These are phyloP conservation scores for Schizochytrium sp. DNA, from an alignment of 108 stramenopile genomes.

Conservation along the genomic window DNA sequence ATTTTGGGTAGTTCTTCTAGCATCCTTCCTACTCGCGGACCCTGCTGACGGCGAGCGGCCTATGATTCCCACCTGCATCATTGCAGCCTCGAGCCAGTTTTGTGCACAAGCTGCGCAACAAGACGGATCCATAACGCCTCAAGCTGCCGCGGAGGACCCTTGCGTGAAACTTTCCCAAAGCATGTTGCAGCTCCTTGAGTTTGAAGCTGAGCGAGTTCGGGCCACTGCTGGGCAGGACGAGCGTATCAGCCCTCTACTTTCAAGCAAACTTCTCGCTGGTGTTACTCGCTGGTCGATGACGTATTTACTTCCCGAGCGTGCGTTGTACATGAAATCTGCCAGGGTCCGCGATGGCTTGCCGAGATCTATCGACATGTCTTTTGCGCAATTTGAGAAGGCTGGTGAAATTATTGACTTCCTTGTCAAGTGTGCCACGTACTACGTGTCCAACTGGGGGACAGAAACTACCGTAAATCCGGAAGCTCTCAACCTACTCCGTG, in stretches of 20 bases:
- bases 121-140: not conserved
- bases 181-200: slow-evolving; percentile 13
- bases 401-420: slow-evolving; percentile 10
- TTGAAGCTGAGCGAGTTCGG: slow-evolving; percentile 29
- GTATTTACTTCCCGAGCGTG: slow-evolving; percentile 19
- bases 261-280: slow-evolving; percentile 1
- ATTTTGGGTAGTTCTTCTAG: slow-evolving; percentile 41
- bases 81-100: not conserved
- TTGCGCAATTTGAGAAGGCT: slow-evolving; percentile 10
- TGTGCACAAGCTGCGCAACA: not conserved
- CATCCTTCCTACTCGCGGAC: slow-evolving; percentile 25
- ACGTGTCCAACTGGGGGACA: slow-evolving; percentile 48
- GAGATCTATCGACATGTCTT: slow-evolving; percentile 4
- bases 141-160: slow-evolving; percentile 1
- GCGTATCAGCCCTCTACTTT: slow-evolving; percentile 30
- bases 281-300: slow-evolving; percentile 43
- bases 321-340: slow-evolving; percentile 28
- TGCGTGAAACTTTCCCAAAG: slow-evolving; percentile 26
- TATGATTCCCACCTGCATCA: slow-evolving; percentile 47
- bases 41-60: slow-evolving; percentile 39
- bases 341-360: slow-evolving; percentile 5
- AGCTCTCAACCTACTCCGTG: not conserved
- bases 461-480: not conserved
- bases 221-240: slow-evolving; percentile 28
- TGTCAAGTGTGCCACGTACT: slow-evolving; percentile 11